A percentile compares a stretch with the other conserved stretches of the same genome.
Evolutionary conservation across 441 rosid species (phyloP).

Genomic region (Melastoma candidum): DNA sequence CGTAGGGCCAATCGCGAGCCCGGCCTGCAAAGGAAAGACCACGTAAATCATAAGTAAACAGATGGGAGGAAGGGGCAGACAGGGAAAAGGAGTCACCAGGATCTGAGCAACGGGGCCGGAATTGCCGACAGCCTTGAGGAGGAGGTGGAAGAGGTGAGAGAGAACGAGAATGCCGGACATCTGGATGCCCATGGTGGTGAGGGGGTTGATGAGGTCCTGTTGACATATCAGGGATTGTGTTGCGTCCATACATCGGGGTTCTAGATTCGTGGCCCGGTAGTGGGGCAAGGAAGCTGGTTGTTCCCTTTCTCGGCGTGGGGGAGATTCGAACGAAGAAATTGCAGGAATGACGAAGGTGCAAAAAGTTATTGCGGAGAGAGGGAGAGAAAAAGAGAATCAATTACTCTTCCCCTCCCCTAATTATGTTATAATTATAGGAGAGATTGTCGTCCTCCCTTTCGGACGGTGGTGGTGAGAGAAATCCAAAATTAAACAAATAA

Average conservation of each 20-base stretch:
- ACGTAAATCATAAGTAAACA: background rate
- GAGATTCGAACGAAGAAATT: too few relatives aligned
- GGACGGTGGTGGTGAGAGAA: too few relatives aligned
- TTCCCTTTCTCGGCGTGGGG: too few relatives aligned
- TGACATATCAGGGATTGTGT: constrained; percentile 15
- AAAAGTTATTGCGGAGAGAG: too few relatives aligned
- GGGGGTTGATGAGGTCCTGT: constrained; percentile 17
- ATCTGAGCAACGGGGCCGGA: constrained; percentile 20
- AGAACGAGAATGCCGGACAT: constrained; percentile 21
- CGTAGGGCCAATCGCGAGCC: constrained; percentile 59
- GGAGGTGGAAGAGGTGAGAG: constrained; percentile 19
- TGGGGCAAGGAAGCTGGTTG: too few relatives aligned
- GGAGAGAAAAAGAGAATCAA: too few relatives aligned
- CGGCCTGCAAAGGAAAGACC: constrained; percentile 39
- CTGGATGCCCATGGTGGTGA: constrained; percentile 16
- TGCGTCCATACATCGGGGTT: constrained; percentile 19
- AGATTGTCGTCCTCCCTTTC: too few relatives aligned
- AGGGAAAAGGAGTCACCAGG: constrained; percentile 4
- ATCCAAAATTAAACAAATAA: too few relatives aligned
- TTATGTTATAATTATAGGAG: too few relatives aligned
- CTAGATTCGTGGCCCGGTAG: too few relatives aligned
- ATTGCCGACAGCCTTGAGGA: constrained; percentile 10
- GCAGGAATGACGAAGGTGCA: too few relatives aligned
- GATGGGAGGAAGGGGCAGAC: background rate
- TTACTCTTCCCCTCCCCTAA: too few relatives aligned